These are phyloP conservation scores for Solanum clarkiae DNA, from an alignment of 257 asterid species.

Conservation along the genomic window DNA sequence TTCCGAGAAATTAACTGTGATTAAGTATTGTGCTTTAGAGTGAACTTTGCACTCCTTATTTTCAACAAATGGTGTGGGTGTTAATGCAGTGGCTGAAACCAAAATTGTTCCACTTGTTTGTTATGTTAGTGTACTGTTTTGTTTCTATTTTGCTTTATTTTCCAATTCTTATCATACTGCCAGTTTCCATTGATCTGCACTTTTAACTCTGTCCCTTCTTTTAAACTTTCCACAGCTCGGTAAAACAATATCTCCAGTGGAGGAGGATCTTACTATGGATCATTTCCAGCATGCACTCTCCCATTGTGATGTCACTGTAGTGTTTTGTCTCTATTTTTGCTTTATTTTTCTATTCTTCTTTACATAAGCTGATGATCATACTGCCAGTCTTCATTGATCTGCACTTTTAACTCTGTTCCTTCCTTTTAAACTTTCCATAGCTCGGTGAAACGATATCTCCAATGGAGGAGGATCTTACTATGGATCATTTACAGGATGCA, in stretches of 20 bases:
- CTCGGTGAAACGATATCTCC: slow-evolving; percentile 93
- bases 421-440: slow-evolving; percentile 14
- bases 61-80: background rate
- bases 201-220: background rate
- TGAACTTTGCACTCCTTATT: background rate
- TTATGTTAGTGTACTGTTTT: background rate
- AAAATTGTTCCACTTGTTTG: background rate
- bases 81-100: background rate
- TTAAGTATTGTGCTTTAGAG: background rate
- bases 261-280: slow-evolving; percentile 97
- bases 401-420: too few relatives aligned
- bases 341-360: too few relatives aligned
- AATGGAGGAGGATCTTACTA: slow-evolving; percentile 96
- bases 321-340: too few relatives aligned
- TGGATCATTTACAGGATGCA: slow-evolving; percentile 92
- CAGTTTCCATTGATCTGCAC: background rate
- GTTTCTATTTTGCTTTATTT: background rate
- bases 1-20: background rate
- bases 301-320: too few relatives aligned
- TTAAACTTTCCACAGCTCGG: slow-evolving; percentile 51
- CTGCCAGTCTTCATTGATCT: too few relatives aligned
- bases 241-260: slow-evolving; percentile 44
- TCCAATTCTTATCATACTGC: background rate
- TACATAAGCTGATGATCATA: too few relatives aligned
- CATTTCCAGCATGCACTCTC: slow-evolving; percentile 63